These are phyloP conservation scores for Usnea hakonensis DNA, from an alignment of 495 filamentous ascomycete species.

Conservation along the genomic window DNA sequence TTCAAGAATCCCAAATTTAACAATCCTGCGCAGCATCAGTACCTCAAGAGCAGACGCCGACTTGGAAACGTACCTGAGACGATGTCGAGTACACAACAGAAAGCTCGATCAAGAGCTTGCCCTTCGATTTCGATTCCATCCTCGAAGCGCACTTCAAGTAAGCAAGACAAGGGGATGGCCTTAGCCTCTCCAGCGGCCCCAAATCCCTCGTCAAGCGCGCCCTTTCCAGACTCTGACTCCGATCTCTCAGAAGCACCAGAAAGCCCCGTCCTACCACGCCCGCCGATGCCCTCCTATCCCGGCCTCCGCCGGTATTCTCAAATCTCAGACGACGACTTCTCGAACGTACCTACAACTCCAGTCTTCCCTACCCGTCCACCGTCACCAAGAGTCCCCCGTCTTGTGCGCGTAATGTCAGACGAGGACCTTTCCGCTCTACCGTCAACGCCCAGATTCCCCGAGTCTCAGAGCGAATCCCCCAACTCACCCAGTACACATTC, in stretches of 20 bases:
- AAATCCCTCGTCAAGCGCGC: not conserved
- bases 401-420: not conserved
- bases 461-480: too few species aligned
- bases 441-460: too few species aligned
- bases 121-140: not conserved
- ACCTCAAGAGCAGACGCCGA: not conserved
- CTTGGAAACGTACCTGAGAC: not conserved
- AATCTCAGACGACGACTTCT: not conserved
- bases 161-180: not conserved
- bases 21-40: not conserved
- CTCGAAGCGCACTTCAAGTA: not conserved
- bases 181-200: not conserved
- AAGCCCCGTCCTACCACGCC: too few species aligned
- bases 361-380: not conserved
- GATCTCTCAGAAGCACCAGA: not conserved
- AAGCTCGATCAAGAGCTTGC: not conserved
- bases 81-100: not conserved
- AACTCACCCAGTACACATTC: not conserved
- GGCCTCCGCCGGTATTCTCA: too few species aligned
- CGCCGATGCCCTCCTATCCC: too few species aligned
- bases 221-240: not conserved
- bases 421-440: too few species aligned
- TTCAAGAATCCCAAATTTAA: not conserved
- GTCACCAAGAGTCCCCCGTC: not conserved
- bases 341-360: not conserved